Percentiles rank a stretch among this genome's conserved stretches.
Conservation (phyloP, 306 rosid species). For the Trifolium subterraneum region DNA sequence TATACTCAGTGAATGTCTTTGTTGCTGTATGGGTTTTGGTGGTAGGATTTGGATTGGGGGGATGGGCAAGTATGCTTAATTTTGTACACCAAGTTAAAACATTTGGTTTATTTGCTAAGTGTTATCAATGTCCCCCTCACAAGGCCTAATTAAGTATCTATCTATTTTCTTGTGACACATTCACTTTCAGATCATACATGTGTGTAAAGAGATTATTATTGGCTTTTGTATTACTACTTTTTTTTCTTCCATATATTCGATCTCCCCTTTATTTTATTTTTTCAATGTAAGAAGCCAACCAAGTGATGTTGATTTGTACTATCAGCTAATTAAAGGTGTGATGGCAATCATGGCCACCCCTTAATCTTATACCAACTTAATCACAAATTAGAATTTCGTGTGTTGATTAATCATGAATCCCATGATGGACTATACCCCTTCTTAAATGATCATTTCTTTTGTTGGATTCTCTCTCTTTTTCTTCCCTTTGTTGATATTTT, state of each 20-base stretch:
- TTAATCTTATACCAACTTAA: slow-evolving; percentile 50
- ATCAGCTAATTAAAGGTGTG: slow-evolving; percentile 62
- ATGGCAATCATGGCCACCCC: slow-evolving; percentile 80
- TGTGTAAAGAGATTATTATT: slow-evolving; percentile 76
- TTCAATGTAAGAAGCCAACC: slow-evolving; percentile 46
- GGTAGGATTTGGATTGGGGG: slow-evolving; percentile 97
- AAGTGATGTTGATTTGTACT: slow-evolving; percentile 60
- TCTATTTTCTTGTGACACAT: slow-evolving; percentile 42
- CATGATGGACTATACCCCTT: neutral
- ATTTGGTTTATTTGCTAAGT: slow-evolving; percentile 87
- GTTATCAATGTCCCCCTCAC: slow-evolving; percentile 92
- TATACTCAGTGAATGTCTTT: slow-evolving; percentile 70
- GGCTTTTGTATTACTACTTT: slow-evolving; percentile 50
- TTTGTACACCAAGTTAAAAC: slow-evolving; percentile 77
- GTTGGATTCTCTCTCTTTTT: neutral
- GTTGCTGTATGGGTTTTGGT: slow-evolving; percentile 93
- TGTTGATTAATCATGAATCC: slow-evolving; percentile 45
- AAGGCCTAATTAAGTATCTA: slow-evolving; percentile 61
- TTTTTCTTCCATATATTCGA: neutral
- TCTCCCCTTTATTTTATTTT: slow-evolving; percentile 13
- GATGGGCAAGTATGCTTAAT: slow-evolving; percentile 96
- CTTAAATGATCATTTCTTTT: slow-evolving; percentile 34
- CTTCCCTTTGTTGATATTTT: neutral
- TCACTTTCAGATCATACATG: slow-evolving; percentile 49
- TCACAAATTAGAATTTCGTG: slow-evolving; percentile 58